Percentiles rank a stretch among this genome's conserved stretches.
phyloP scores from a whole-genome alignment of 2,329 filamentous ascomycete genomes.

The Blastomyces emzantsi region DNA sequence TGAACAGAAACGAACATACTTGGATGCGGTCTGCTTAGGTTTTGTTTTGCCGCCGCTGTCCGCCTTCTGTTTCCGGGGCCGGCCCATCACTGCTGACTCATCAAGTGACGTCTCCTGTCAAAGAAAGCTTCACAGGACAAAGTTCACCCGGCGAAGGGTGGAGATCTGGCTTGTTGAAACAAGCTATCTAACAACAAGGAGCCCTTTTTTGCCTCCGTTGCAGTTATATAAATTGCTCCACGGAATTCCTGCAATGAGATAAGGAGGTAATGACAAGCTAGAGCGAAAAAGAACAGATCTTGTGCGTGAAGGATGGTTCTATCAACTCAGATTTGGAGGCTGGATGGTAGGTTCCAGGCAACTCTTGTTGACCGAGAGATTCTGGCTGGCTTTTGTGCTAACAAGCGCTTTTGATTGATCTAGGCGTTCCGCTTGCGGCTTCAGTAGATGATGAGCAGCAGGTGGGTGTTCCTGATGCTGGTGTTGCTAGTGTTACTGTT shows the following conservation, averaged over 20 bases:
- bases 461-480: slow-evolving; percentile 34
- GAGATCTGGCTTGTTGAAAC: slow-evolving; percentile 12
- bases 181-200: neutral
- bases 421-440: slow-evolving; percentile 89
- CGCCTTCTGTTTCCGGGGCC: slow-evolving; percentile 14
- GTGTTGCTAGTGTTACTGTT: slow-evolving; percentile 6
- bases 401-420: slow-evolving; percentile 12
- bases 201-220: neutral
- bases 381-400: neutral
- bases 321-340: slow-evolving; percentile 86
- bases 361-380: slow-evolving; percentile 9
- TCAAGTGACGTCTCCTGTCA: neutral
- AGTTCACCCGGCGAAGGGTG: neutral
- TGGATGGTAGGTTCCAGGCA: slow-evolving; percentile 59
- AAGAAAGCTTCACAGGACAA: slow-evolving; percentile 4
- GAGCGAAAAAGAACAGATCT: slow-evolving; percentile 1
- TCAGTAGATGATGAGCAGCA: slow-evolving; percentile 91
- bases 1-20: neutral
- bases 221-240: neutral
- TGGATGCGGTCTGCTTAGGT: neutral
- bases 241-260: neutral
- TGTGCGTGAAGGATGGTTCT: slow-evolving; percentile 56
- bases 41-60: slow-evolving; percentile 11
- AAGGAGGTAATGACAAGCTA: slow-evolving; percentile 1
- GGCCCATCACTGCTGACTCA: slow-evolving; percentile 23